phyloP scores from a whole-genome alignment of 2,329 filamentous ascomycete species.

The Talaromyces sp. region DNA sequence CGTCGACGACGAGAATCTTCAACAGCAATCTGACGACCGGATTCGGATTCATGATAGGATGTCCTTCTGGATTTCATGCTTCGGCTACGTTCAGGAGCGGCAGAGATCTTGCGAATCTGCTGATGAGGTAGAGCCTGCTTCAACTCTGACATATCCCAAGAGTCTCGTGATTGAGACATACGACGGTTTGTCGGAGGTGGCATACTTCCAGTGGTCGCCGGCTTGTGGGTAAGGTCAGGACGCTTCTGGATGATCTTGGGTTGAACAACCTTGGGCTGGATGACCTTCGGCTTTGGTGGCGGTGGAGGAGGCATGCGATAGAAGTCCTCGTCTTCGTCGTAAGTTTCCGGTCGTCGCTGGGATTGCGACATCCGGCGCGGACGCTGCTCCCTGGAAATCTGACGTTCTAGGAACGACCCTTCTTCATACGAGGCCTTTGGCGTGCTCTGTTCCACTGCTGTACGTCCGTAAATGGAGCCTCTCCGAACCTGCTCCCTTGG shows the following conservation, averaged over 20 bases:
- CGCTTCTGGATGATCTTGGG: slow-evolving; percentile 35
- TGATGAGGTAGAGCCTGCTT: slow-evolving; percentile 29
- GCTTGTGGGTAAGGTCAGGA: slow-evolving; percentile 29
- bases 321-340: slow-evolving; percentile 37
- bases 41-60: slow-evolving; percentile 30
- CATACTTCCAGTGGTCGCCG: slow-evolving; percentile 26
- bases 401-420: slow-evolving; percentile 25
- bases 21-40: slow-evolving; percentile 30
- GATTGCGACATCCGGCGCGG: slow-evolving; percentile 24
- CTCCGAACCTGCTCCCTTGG: slow-evolving; percentile 31
- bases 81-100: slow-evolving; percentile 31
- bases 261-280: slow-evolving; percentile 11
- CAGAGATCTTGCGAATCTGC: slow-evolving; percentile 23
- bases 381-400: slow-evolving; percentile 26
- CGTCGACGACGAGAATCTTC: slow-evolving; percentile 33
- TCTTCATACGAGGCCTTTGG: slow-evolving; percentile 29
- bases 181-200: slow-evolving; percentile 25
- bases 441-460: slow-evolving; percentile 30
- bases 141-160: slow-evolving; percentile 33
- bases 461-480: slow-evolving; percentile 30
- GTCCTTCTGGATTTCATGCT: slow-evolving; percentile 28
- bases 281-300: slow-evolving; percentile 17
- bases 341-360: slow-evolving; percentile 17
- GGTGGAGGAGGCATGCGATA: slow-evolving; percentile 42
- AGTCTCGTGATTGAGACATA: slow-evolving; percentile 21